phyloP scores from a whole-genome alignment of 257 asterid genomes.

The Rehmannia glutinosa region DNA sequence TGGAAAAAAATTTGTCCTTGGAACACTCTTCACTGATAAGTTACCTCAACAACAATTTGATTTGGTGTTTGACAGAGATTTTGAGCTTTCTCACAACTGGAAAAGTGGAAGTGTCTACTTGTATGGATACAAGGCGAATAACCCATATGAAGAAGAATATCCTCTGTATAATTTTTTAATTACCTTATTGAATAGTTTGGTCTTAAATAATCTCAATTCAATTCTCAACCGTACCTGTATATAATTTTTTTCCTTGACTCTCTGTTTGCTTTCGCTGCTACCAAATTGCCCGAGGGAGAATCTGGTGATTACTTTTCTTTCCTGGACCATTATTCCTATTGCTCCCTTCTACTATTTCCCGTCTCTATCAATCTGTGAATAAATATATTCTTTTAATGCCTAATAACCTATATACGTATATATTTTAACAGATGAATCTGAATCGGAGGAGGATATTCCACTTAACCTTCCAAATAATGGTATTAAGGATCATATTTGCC shows the following conservation, averaged over 20 bases:
- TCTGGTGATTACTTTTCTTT: constrained; percentile 31
- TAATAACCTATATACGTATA: background rate
- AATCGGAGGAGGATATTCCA: constrained; percentile 45
- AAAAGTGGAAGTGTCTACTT: constrained; percentile 69
- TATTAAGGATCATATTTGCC: background rate
- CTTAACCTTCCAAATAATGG: constrained; percentile 38
- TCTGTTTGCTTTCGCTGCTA: constrained; percentile 14
- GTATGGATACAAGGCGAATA: constrained; percentile 58
- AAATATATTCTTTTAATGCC: background rate
- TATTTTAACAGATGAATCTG: constrained; percentile 40
- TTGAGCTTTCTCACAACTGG: constrained; percentile 75
- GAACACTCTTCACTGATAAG: constrained; percentile 64
- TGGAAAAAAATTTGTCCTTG: constrained; percentile 70
- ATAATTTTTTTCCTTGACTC: constrained; percentile 47
- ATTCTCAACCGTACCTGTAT: background rate
- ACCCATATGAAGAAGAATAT: constrained; percentile 55
- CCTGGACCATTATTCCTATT: background rate
- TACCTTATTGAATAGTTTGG: background rate
- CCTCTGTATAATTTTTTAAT: constrained; percentile 29
- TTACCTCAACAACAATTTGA: constrained; percentile 76
- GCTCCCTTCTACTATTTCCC: background rate
- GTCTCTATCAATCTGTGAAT: background rate
- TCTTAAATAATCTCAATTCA: background rate
- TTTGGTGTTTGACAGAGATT: constrained; percentile 50
- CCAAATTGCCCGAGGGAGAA: constrained; percentile 33